Evolutionary conservation across 441 rosid species (phyloP), one percentile per base, ranked within the genome.

Genomic region (Metrosideros polymorpha): DNA sequence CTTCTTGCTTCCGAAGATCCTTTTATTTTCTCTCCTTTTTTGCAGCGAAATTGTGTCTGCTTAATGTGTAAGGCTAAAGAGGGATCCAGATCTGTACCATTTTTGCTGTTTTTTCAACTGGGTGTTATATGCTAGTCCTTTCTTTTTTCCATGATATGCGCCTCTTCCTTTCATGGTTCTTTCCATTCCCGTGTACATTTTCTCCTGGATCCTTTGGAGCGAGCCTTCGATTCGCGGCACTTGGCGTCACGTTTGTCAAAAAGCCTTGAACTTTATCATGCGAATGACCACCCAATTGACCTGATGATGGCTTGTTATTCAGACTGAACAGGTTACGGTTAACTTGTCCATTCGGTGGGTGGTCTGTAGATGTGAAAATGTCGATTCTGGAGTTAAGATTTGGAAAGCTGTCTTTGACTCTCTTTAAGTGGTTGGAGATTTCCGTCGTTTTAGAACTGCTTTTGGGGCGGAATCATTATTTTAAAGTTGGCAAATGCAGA

Each of bases 1-100:
- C 75, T 82, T 82, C 22, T 32, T 27, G 53, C 55, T 29, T 35
- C 56, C 47, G 19, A 39, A 22, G 47, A 22, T 71, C 12, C 86
- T 55, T 59, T 85, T 82, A 18, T 15, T 61, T 82, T 39, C 82
- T 42, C 77, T 43, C 63, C 29, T 8, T 82, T 24, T 57, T 6
- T 59, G 39, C 50, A 59, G 25, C 39, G 82, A 75, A 51, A 51
- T 51, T 53, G 47, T n/a, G 19, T 51, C 84, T 24, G 50, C 75
- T 27, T 75, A n/a, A 39, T 19, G 79, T 56, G 86, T 71, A 56
- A 45, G 32, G 84, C 56, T 83, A 87, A 76, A 88, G 87, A 83
- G 82, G 32, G 86, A 63, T 88, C 90, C 90, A 92, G 97, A 94
- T 94, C 95, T 93, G 91, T 88, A 86, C 87, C 85, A 14, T 25